A percentile compares a stretch with the other conserved stretches of the same genome.
Evolutionary conservation across 495 filamentous ascomycete species (phyloP).

Genomic region (Durotheca rogersii): DNA sequence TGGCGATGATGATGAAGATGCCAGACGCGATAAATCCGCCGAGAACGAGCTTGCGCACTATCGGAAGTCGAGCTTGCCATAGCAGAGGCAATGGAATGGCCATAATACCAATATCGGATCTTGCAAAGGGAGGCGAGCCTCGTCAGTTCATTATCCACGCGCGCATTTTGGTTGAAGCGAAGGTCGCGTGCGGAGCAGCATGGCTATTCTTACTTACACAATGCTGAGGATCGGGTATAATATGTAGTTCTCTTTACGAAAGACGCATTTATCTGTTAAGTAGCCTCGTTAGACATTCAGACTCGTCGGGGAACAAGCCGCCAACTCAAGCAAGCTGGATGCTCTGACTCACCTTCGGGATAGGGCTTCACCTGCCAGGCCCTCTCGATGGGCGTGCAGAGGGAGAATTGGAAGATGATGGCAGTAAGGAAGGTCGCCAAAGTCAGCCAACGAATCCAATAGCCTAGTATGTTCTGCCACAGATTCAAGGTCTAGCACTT

Average conservation of each 20-base stretch:
- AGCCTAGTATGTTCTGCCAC: conserved; percentile 10
- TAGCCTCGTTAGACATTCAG: neutral
- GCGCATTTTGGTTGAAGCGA: too few species aligned
- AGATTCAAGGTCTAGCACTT: conserved; percentile 7
- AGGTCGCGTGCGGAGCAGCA: too few species aligned
- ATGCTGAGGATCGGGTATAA: conserved; percentile 9
- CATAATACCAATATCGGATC: conserved; percentile 14
- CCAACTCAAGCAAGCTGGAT: too few species aligned
- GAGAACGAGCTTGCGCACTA: conserved; percentile 4
- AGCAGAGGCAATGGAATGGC: conserved; percentile 16
- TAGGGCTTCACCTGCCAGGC: conserved; percentile 17
- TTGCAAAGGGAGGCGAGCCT: neutral
- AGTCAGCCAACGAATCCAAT: conserved; percentile 1
- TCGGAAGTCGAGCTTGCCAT: conserved; percentile 6
- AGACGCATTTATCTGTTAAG: conserved; percentile 13
- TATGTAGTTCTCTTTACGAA: conserved; percentile 16
- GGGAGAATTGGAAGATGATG: conserved; percentile 9
- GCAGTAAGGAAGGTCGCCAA: conserved; percentile 5
- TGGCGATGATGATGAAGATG: conserved; percentile 16
- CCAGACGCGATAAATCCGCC: conserved; percentile 5
- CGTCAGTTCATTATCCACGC: neutral
- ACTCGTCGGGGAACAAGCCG: neutral
- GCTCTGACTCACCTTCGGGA: conserved; percentile 1
- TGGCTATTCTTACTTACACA: too few species aligned
- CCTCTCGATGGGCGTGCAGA: conserved; percentile 9